Base-by-base conservation (phyloP, 2,329 filamentous ascomycete genomes). In the Neonectria hederae region DNA sequence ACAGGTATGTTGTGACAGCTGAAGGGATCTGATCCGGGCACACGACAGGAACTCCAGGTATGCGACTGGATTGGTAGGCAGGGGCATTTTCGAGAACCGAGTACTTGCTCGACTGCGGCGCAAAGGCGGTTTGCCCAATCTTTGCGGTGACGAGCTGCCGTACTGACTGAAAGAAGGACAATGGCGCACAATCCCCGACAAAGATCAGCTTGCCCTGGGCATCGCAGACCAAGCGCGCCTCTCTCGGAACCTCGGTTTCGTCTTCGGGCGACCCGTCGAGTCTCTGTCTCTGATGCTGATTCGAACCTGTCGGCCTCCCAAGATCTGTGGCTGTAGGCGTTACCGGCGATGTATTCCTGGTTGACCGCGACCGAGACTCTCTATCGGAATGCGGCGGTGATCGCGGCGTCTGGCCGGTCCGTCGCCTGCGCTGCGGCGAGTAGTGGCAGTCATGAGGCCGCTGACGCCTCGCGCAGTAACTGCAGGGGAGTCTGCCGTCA, bases 111-210 rank as follows among this genome's bases (percentile, higher is more conserved):
- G 82, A 83, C 63, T 85, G 81, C 0, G 84, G 83, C 1, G 84
- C 81, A 64, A 87, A 86, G 1, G 83, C 84, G 51, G 82, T 77
- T 13, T 80, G 77, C 19, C 84, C 84, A 35, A 86, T 80, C 6
- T 80, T 76, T 0, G 78, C 80, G 0, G 81, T 85, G 22, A 87
- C 83, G 19, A 87, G 79, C 67, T 85, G 81, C 2, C 84, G 79
- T 7, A 87, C 82, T 0, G 83, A 86, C 66, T 86, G 84, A 67
- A 87, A 87, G 65, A 87, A 83, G 0, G 84, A 87, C 21, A 87
- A 74, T 0, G 85, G 85, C 5, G 85, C 85, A 66, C 84, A 87
- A 70, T 87, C 85, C 5, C 85, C 85, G 24, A 87, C 84, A 70
- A 87, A 87, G 30, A 85, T 83, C 22, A 86, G 72, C 68, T 86